Base-by-base conservation (phyloP, 768 basidiomycete species). In the Podaxis mareebaensis region DNA sequence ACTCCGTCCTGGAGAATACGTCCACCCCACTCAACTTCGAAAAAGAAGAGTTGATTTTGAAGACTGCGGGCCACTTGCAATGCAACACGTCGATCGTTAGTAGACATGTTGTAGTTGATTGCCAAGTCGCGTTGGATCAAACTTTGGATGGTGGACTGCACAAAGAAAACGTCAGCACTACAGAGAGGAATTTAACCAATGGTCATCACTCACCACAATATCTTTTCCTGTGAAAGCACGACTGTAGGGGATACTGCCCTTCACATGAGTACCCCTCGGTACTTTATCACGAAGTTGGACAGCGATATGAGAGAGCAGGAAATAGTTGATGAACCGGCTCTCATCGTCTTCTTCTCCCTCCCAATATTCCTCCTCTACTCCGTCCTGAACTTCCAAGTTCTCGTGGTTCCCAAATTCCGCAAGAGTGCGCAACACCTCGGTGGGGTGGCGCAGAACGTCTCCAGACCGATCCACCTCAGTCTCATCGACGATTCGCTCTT, bases 11-110 rank as follows among this genome's bases (percentile, higher is more conserved):
- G 86, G 60, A 97, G 76, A 1, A 88, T 81, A 20, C 88, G 86
- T 55, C 88, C 87, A 33, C 91, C 93, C 93, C 95, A 96, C 71
- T 98, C 95, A 6, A 98, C 95, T 73, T 99, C 96, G 71, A 94
- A 93, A 75, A 97, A 96, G 81, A 95, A 98, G 4, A 99, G 82
- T 72, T 96, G 94, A 63, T 85, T 89, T 71, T 98, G 95, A 40
- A 99, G 80, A 62, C 92, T 93, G 42, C 94, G 88, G 3, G 95
- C 97, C 40, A 96, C 89, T 71, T 91, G 88, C 30, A 97, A 77
- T 3, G 96, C 93, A 15, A 90, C 88, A 5, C 92, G 85, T 7
- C 96, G 83, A 68, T 96, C 93, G 64, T 83, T 89, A 0, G 87
- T 88, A 3, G 88, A 87, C 39, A 90, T 80, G 11, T 86, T 87